Conservation (phyloP, 2,329 filamentous ascomycete species). For the Cercospora sp. region DNA sequence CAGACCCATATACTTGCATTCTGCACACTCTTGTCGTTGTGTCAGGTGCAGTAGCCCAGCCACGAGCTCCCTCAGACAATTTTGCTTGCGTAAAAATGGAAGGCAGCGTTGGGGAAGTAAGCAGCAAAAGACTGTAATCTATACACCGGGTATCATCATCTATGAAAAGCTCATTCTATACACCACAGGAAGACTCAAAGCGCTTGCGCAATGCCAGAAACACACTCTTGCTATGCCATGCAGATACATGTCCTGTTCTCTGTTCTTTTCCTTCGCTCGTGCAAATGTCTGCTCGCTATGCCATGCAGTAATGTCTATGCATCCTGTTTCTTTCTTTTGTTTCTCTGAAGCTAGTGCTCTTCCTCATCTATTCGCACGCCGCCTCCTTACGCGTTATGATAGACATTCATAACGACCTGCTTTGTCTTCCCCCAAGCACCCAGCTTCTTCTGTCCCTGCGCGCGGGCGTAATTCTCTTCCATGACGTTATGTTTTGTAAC, state of each 20-base stretch:
- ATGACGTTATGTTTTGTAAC: slow-evolving; percentile 76
- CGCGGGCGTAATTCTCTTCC: slow-evolving; percentile 59
- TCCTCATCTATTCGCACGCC: neutral
- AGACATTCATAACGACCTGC: slow-evolving; percentile 20
- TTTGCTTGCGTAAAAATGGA: no score
- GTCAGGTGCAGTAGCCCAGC: neutral
- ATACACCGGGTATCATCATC: slow-evolving; percentile 3
- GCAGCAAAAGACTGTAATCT: neutral
- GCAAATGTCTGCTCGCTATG: neutral
- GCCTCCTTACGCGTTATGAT: slow-evolving; percentile 25
- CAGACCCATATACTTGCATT: neutral
- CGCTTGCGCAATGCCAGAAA: neutral
- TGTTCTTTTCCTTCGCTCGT: neutral
- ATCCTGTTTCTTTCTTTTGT: neutral
- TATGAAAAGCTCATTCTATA: neutral
- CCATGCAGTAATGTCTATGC: neutral
- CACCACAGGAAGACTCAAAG: neutral
- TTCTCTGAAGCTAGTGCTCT: neutral
- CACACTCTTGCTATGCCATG: neutral
- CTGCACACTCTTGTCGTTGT: neutral
- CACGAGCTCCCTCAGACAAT: no score
- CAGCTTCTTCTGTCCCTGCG: slow-evolving; percentile 20
- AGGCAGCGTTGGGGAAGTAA: neutral
- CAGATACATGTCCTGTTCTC: neutral
- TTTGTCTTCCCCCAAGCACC: slow-evolving; percentile 23